Evolutionary conservation across 1,284 basidiomycete genomes (phyloP).

Genomic region (Ustilago lituana): DNA sequence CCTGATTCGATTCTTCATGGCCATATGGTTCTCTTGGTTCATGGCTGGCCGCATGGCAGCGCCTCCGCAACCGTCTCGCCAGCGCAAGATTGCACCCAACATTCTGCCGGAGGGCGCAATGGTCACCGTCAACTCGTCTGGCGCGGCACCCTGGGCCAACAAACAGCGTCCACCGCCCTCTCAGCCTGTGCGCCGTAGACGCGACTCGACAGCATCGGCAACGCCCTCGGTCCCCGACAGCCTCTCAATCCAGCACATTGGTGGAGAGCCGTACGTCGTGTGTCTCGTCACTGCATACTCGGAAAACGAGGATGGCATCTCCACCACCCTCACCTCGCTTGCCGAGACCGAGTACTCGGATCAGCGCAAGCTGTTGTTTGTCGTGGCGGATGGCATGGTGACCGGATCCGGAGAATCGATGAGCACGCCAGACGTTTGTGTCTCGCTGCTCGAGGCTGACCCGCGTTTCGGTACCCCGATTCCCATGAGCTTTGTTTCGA

Average conservation of each 20-base stretch:
- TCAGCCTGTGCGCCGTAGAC: slow-evolving; percentile 35
- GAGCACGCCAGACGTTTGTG: slow-evolving; percentile 96
- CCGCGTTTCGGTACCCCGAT: slow-evolving; percentile 93
- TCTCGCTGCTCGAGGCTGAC: slow-evolving; percentile 89
- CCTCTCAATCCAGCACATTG: slow-evolving; percentile 54
- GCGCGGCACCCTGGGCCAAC: slow-evolving; percentile 86
- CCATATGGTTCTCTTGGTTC: slow-evolving; percentile 96
- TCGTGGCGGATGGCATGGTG: slow-evolving; percentile 99
- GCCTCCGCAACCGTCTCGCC: slow-evolving; percentile 71
- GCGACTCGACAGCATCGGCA: slow-evolving; percentile 28
- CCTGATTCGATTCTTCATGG: slow-evolving; percentile 92
- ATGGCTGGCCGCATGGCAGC: slow-evolving; percentile 75
- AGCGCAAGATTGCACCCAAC: slow-evolving; percentile 71
- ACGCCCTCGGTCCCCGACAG: slow-evolving; percentile 36
- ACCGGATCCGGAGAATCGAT: slow-evolving; percentile 93
- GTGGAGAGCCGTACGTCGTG: slow-evolving; percentile 84
- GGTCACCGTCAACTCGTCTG: slow-evolving; percentile 82
- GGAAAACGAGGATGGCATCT: slow-evolving; percentile 90
- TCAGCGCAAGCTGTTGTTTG: slow-evolving; percentile 86
- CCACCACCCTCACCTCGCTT: slow-evolving; percentile 91
- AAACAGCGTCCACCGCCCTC: slow-evolving; percentile 53
- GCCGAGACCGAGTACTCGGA: slow-evolving; percentile 90
- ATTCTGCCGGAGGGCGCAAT: slow-evolving; percentile 77
- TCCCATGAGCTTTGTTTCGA: slow-evolving; percentile 92
- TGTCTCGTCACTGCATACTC: slow-evolving; percentile 98